phyloP scores from a whole-genome alignment of 495 filamentous ascomycete species.

The Parachaetomium inaequale region DNA sequence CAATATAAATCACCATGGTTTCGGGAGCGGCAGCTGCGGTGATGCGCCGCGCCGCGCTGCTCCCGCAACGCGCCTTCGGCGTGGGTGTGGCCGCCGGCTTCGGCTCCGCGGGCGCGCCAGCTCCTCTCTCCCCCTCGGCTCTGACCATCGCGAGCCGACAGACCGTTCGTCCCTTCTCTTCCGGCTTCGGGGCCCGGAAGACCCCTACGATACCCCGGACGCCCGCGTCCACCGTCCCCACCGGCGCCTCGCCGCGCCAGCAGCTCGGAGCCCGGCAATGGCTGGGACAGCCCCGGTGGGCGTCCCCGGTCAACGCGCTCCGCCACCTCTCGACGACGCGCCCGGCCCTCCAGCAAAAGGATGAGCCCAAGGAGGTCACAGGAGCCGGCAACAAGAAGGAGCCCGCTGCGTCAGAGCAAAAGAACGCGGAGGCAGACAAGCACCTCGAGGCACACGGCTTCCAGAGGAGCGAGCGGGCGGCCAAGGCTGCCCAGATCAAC shows the following conservation, averaged over 20 bases:
- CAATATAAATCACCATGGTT: slow-evolving; percentile 26
- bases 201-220: slow-evolving; percentile 11
- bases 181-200: slow-evolving; percentile 1
- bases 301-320: slow-evolving; percentile 25
- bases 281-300: slow-evolving; percentile 17
- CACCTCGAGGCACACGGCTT: slow-evolving; percentile 35
- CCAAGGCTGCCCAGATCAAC: slow-evolving; percentile 85
- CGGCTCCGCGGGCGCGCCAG: slow-evolving; percentile 9
- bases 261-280: slow-evolving; percentile 1
- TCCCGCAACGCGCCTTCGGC: slow-evolving; percentile 31
- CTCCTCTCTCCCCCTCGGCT: not conserved
- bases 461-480: slow-evolving; percentile 63
- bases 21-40: slow-evolving; percentile 32
- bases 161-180: slow-evolving; percentile 20
- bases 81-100: slow-evolving; percentile 11
- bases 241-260: not conserved
- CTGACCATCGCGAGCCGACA: slow-evolving; percentile 4
- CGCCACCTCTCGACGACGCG: slow-evolving; percentile 34
- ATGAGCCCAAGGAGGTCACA: slow-evolving; percentile 13
- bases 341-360: slow-evolving; percentile 14
- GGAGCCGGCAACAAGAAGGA: slow-evolving; percentile 3
- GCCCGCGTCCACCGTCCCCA: slow-evolving; percentile 1
- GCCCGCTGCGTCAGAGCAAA: not conserved
- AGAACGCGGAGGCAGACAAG: slow-evolving; percentile 23
- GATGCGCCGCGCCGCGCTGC: slow-evolving; percentile 35